phyloP scores from a whole-genome alignment of 2,329 filamentous ascomycete genomes.

The Xylaria sp. region DNA sequence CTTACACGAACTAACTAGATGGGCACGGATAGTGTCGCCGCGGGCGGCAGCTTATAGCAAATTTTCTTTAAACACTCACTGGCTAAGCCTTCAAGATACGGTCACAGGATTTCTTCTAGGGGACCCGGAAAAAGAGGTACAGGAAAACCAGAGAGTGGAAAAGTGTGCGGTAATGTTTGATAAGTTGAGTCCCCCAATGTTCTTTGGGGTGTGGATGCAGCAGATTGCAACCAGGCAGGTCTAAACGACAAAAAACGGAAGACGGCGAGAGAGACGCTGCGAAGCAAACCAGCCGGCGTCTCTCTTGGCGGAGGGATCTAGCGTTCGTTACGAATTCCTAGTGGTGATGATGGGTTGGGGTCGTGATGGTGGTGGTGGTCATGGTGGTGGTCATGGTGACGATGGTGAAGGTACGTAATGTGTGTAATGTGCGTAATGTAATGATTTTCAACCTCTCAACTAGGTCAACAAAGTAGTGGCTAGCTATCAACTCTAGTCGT shows the following conservation, averaged over 20 bases:
- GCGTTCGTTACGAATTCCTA: constrained; percentile 17
- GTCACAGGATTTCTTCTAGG: not conserved
- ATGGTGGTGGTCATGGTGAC: constrained; percentile 3
- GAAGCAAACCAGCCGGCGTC: constrained; percentile 12
- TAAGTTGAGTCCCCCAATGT: not conserved
- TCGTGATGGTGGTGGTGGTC: constrained; percentile 18
- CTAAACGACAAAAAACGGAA: constrained; percentile 8
- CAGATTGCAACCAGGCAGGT: constrained; percentile 20
- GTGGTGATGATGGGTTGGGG: constrained; percentile 11
- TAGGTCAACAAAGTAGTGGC: too few species aligned
- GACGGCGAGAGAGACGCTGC: constrained; percentile 1
- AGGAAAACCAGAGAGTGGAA: constrained; percentile 17
- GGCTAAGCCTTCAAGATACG: not conserved
- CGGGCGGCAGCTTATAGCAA: too few species aligned
- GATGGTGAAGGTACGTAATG: constrained; percentile 17
- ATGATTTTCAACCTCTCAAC: not conserved
- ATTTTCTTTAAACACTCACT: too few species aligned
- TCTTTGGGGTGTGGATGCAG: constrained; percentile 17
- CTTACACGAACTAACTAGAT: not conserved
- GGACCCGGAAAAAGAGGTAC: constrained; percentile 1
- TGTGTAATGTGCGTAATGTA: constrained; percentile 1
- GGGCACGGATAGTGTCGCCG: not conserved
- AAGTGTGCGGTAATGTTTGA: constrained; percentile 2
- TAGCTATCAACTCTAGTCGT: too few species aligned
- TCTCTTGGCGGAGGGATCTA: constrained; percentile 23